Percentiles rank a stretch among this genome's conserved stretches.
Evolutionary conservation across 2,329 filamentous ascomycete species (phyloP).

Genomic region (Gnomoniopsis smithogilvyi): DNA sequence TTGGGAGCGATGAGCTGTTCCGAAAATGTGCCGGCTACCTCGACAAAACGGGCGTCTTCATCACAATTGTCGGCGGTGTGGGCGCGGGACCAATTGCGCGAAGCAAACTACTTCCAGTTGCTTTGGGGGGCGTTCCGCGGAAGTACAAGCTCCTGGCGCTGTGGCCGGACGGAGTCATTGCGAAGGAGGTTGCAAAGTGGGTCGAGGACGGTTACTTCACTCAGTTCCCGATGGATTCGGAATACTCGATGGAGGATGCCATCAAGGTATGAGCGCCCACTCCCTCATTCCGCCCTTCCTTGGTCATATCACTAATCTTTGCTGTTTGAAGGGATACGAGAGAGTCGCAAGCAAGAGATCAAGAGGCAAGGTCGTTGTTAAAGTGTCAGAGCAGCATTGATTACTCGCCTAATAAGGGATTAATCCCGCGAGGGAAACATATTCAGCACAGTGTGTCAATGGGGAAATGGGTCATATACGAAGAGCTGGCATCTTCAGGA

Average conservation of each 20-base stretch:
- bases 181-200: constrained; percentile 25
- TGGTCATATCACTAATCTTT: background rate
- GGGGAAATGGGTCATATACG: too few relatives aligned
- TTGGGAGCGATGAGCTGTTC: constrained; percentile 46
- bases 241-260: constrained; percentile 27
- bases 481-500: too few relatives aligned
- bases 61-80: constrained; percentile 31
- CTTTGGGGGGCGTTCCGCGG: constrained; percentile 30
- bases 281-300: background rate
- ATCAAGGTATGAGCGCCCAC: constrained; percentile 22
- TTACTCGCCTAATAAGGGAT: background rate
- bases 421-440: too few relatives aligned
- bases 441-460: too few relatives aligned
- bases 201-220: constrained; percentile 25
- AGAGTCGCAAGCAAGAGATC: constrained; percentile 28
- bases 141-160: constrained; percentile 28
- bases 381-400: constrained; percentile 13
- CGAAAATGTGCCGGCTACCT: constrained; percentile 36
- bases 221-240: constrained; percentile 28
- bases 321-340: constrained; percentile 25
- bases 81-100: constrained; percentile 28
- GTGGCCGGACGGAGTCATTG: constrained; percentile 24
- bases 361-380: constrained; percentile 31
- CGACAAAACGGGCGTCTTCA: constrained; percentile 31
- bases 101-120: constrained; percentile 29